Base-by-base conservation (phyloP, 805 yeast genomes). In the Torulaspora delbrueckii region DNA sequence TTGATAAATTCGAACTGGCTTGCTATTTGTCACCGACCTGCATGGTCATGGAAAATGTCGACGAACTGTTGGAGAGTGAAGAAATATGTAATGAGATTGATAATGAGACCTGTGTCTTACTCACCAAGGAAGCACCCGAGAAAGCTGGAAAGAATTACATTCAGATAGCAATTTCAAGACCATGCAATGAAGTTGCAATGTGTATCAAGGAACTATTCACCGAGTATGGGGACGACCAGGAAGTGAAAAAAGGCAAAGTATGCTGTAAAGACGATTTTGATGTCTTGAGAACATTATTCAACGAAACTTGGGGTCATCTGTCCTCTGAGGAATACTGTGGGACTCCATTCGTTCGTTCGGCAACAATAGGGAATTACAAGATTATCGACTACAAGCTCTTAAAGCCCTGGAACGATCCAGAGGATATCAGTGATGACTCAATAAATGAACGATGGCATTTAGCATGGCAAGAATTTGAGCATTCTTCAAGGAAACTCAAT, bases 21-120 rank as follows among this genome's bases (percentile, higher is more conserved):
- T 63, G 68, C 52, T 64, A 59, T 43, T 42, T 64, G 34, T 54
- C 67, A 3, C 66, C 68, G 6, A 54, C 57, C 8, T 53, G 62
- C 23, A 45, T 62, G 54, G 54, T 62, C 4, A 38, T 57, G 14
- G 53, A 58, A 31, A 63, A 62, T 42, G 54, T 60, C 19, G 68
- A 64, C 41, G 66, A 62, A 40, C 52, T 64, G 26, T 47, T 64
- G 22, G 55, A 51, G 4, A 48, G 51, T 12, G 50, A 52, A 16
- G 60, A 56, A 34, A 53, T 63, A 5, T 47, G 54, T 33, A 51
- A 55, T 22, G 66, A 63, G 42, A 62, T 64, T 28, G 69, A 65
- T 45, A 65, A 65, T 43, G 69, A 65, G 45, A 65, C 67, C 1
- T 65, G 68, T 46, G 65, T 65, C 2, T 41, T 64, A 35, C 50